A percentile compares a stretch with the other conserved stretches of the same genome.
These are phyloP conservation scores for Wickerhamiella australiensis DNA, from an alignment of 805 yeast genomes.

Conservation along the genomic window DNA sequence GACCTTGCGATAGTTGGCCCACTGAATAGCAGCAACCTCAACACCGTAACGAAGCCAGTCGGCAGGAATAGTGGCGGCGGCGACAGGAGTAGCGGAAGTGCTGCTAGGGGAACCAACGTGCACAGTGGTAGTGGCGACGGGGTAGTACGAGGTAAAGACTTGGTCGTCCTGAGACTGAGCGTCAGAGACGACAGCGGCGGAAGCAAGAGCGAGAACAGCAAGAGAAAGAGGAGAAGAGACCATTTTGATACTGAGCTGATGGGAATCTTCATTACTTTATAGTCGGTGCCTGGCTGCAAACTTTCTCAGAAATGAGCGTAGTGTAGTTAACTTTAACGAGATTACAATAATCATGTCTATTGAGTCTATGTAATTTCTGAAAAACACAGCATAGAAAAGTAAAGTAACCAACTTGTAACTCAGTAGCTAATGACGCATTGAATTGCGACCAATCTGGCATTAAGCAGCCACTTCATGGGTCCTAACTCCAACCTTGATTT, in stretches of 20 bases:
- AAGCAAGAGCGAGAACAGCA: conserved; percentile 4
- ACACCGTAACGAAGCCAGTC: conserved; percentile 3
- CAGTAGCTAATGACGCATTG: too few species aligned
- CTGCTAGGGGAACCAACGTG: conserved; percentile 5
- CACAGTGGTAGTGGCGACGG: conserved; percentile 8
- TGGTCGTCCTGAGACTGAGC: conserved; percentile 6
- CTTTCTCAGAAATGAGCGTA: neutral
- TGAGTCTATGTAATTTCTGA: neutral
- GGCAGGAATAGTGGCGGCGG: neutral
- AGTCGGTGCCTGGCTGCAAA: neutral
- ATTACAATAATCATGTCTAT: neutral
- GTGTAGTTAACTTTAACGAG: neutral
- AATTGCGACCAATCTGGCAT: too few species aligned
- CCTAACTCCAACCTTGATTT: too few species aligned
- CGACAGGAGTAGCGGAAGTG: neutral
- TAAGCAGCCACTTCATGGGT: too few species aligned
- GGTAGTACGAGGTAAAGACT: conserved; percentile 1
- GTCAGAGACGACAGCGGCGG: conserved; percentile 1
- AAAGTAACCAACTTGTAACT: too few species aligned
- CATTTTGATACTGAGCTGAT: conserved; percentile 3
- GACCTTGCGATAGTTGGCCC: conserved; percentile 6
- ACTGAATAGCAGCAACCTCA: conserved; percentile 4
- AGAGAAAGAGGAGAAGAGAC: conserved; percentile 2
- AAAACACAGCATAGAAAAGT: too few species aligned
- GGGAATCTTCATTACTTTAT: neutral